Evolutionary conservation across 139 green algal genomes (phyloP).

Genomic region (Chlorella ohadii): DNA sequence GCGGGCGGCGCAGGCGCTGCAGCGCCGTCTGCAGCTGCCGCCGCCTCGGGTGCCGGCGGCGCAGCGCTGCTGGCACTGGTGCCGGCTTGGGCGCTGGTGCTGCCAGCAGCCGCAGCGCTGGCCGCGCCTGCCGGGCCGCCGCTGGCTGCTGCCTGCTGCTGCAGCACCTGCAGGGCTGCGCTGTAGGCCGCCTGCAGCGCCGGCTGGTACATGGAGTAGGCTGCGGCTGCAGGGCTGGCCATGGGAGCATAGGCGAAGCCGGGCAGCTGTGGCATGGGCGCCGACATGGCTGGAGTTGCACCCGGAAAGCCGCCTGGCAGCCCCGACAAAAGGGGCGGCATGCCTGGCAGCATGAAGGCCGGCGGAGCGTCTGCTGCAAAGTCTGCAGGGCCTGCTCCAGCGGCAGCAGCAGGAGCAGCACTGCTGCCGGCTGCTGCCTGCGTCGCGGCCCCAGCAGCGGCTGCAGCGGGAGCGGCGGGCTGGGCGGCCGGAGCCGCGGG

Average conservation of each 20-base stretch:
- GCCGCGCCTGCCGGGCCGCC: neutral
- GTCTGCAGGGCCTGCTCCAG: neutral
- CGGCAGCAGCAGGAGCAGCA: neutral
- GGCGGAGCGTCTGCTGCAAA: neutral
- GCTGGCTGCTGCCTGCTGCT: slow-evolving; percentile 10
- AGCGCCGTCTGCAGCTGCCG: neutral
- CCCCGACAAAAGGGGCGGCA: neutral
- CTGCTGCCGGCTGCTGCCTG: neutral
- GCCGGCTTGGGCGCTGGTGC: neutral
- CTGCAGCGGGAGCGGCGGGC: neutral
- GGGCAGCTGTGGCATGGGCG: neutral
- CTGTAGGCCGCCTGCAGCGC: slow-evolving; percentile 37
- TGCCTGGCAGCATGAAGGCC: too few species aligned
- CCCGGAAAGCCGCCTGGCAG: neutral
- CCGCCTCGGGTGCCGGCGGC: neutral
- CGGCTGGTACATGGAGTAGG: slow-evolving; percentile 23
- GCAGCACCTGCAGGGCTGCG: slow-evolving; percentile 51
- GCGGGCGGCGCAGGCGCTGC: too few species aligned
- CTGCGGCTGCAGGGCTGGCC: slow-evolving; percentile 12
- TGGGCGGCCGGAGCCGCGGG: neutral
- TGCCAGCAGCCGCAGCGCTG: neutral
- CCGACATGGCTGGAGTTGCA: neutral
- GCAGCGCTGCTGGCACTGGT: neutral
- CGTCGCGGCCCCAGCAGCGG: neutral
- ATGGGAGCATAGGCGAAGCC: slow-evolving; percentile 4